Evolutionary conservation across 768 basidiomycete species (phyloP).

Genomic region (Lepiota venenata): DNA sequence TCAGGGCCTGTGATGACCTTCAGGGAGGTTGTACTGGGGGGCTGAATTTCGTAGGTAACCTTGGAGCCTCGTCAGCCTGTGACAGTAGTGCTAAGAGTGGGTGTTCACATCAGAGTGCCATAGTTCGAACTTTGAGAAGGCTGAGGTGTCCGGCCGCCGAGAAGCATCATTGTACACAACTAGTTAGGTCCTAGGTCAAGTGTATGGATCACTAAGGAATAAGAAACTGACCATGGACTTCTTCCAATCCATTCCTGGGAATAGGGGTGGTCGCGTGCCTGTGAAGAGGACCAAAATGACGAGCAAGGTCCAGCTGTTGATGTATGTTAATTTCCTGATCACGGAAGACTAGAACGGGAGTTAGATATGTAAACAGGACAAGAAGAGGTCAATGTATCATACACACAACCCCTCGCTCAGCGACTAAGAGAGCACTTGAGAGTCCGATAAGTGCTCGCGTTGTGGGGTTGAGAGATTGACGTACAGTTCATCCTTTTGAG

Average conservation of each 20-base stretch:
- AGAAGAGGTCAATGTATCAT: constrained; percentile 21
- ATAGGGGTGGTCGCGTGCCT: constrained; percentile 82
- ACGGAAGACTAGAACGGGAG: constrained; percentile 54
- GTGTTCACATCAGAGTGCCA: constrained; percentile 76
- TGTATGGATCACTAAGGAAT: neutral
- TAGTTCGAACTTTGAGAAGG: constrained; percentile 72
- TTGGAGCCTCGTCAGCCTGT: constrained; percentile 12
- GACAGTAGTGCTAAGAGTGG: neutral
- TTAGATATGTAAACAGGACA: neutral
- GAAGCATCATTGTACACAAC: constrained; percentile 72
- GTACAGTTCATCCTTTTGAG: constrained; percentile 80
- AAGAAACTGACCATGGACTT: constrained; percentile 56
- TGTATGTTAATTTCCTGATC: constrained; percentile 69
- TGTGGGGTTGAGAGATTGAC: constrained; percentile 16
- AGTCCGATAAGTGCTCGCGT: constrained; percentile 10
- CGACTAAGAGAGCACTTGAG: constrained; percentile 63
- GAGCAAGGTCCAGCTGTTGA: constrained; percentile 68
- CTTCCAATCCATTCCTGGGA: constrained; percentile 69
- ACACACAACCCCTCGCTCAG: constrained; percentile 78
- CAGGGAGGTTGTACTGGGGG: constrained; percentile 77
- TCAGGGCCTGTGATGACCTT: constrained; percentile 70
- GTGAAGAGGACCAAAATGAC: constrained; percentile 73
- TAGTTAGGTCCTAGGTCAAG: constrained; percentile 19
- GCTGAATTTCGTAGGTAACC: constrained; percentile 77
- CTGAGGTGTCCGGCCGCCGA: constrained; percentile 55